Evolutionary conservation across 2,329 filamentous ascomycete species (phyloP), one percentile per base, ranked within the genome.

Genomic region (Pseudogymnoascus sp.): DNA sequence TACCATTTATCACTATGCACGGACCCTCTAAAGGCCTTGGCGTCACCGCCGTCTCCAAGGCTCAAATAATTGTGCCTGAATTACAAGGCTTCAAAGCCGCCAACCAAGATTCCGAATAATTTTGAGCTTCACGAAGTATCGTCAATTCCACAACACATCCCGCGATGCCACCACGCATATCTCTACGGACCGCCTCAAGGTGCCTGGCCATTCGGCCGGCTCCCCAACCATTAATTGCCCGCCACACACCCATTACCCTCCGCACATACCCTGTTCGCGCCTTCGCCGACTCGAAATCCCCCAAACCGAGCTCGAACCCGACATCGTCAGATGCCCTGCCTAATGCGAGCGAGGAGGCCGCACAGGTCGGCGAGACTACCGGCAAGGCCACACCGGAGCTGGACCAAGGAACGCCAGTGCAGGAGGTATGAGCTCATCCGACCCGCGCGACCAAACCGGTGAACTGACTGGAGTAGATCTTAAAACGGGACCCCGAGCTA

Each of bases 311-410:
- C 47, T 73, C 73, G 54, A 79, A 78, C 21, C 78, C 82, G 11
- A 83, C 81, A 64, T 78, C 80, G 74, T 42, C 59, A 61, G 78
- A 82, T 66, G 73, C 72, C 31, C 74, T 86, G 62, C 82, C 83
- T 45, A 80, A 85, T 75, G 83, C 88, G 31, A 86, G 81, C 66
- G 84, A 89, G 71, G 86, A 90, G 73, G 85, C 86, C 34, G 82
- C 82, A 40, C 81, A 83, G 68, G 80, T 83, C 67, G 81, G 80
- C 26, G 79, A 83, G 70, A 81, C 84, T 26, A 83, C 79, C 70
- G 83, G 85, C 62, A 76, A 79, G 62, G 74, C 80, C 63, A 79
- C 81, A 26, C 87, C 86, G 18, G 86, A 89, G 70, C 70, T 88
- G 37, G 80, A 82, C 60, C 84, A 88, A 71, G 86, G 86, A 14